These are phyloP conservation scores for Ampelocalamus luodianensis DNA, from an alignment of 176 grass and related monocot genomes.

Conservation along the genomic window DNA sequence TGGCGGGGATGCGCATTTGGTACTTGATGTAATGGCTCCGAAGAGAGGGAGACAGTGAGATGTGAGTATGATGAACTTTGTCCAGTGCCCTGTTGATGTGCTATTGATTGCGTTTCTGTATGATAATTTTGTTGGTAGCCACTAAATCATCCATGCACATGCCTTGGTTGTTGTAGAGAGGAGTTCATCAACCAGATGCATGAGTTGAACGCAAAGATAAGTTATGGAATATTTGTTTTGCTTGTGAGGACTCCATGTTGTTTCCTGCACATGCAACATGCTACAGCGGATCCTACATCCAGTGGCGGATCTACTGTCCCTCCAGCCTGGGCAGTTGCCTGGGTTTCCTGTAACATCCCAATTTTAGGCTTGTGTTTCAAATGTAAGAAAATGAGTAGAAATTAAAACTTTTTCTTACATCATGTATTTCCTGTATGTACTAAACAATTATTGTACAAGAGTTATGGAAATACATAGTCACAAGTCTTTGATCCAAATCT, in stretches of 20 bases:
- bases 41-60: conserved; percentile 46
- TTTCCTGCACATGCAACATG: neutral
- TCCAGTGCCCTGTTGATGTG: neutral
- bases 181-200: conserved; percentile 67
- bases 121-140: neutral
- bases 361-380: too few species aligned
- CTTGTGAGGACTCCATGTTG: conserved; percentile 5
- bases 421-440: too few species aligned
- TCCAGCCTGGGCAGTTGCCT: too few species aligned
- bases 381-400: too few species aligned
- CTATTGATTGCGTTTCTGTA: neutral
- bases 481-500: too few species aligned
- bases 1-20: conserved; percentile 18
- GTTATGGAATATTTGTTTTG: conserved; percentile 39
- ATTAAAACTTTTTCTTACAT: too few species aligned
- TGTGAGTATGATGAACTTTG: conserved; percentile 32
- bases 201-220: conserved; percentile 81
- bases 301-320: too few species aligned
- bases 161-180: conserved; percentile 49
- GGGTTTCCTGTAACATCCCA: too few species aligned
- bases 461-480: too few species aligned
- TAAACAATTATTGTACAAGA: too few species aligned
- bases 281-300: neutral
- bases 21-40: conserved; percentile 31
- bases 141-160: neutral